Conservation (phyloP, 2,329 filamentous ascomycete genomes). For the Fusarium agapanthi region DNA sequence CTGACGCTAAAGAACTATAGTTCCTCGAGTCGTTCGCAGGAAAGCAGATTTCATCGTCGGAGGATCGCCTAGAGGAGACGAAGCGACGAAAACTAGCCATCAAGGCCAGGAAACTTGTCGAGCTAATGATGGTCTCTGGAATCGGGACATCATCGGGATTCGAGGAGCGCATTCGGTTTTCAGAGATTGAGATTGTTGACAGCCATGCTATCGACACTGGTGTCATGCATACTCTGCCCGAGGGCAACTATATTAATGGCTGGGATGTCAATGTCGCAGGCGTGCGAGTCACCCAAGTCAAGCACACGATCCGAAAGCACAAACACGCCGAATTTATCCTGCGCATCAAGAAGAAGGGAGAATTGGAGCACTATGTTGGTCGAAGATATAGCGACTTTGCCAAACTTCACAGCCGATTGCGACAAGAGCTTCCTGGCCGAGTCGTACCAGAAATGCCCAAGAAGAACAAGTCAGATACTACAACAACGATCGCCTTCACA, state of each 20-base stretch:
- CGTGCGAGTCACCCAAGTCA: conserved; percentile 81
- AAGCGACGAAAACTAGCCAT: conserved; percentile 91
- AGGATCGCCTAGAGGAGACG: conserved; percentile 94
- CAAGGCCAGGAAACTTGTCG: conserved; percentile 94
- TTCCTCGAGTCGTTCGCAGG: conserved; percentile 97
- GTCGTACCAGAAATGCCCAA: conserved; percentile 85
- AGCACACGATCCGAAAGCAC: conserved; percentile 88
- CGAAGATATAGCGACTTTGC: conserved; percentile 90
- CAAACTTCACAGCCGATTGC: conserved; percentile 79
- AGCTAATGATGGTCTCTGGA: conserved; percentile 99
- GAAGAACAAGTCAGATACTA: conserved; percentile 86
- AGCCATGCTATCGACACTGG: conserved; percentile 91
- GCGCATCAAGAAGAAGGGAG: conserved; percentile 80
- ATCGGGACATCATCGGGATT: conserved; percentile 96
- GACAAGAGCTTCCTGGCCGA: conserved; percentile 88
- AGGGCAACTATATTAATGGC: conserved; percentile 91
- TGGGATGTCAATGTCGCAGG: conserved; percentile 95
- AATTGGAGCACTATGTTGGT: conserved; percentile 80
- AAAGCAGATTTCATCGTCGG: conserved; percentile 96
- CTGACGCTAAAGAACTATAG: conserved; percentile 53
- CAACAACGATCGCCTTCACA: conserved; percentile 67
- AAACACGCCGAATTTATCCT: conserved; percentile 95
- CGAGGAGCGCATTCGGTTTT: conserved; percentile 95
- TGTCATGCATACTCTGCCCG: conserved; percentile 84
- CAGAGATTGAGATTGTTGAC: conserved; percentile 96